Base-by-base conservation (phyloP, 148 eudicot species). In the Chenopodium formosanum region DNA sequence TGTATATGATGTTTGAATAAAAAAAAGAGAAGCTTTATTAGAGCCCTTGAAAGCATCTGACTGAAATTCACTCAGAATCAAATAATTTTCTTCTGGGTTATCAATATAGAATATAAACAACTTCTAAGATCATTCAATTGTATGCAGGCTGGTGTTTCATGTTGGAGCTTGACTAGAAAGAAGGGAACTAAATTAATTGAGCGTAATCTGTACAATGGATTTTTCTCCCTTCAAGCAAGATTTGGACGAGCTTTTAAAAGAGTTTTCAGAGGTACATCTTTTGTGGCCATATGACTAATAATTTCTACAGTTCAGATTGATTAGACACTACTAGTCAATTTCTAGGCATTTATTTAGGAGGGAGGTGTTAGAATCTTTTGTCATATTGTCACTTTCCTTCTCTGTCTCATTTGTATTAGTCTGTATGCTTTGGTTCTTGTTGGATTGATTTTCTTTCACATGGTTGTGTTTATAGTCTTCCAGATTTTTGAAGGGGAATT, bases 201-300 rank as follows among this genome's bases (percentile, higher is more conserved):
- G 22, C 0, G 22, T 17, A 2, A 56, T 56, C 62, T 56, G 13
- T 56, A 56, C 20, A 56, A 85, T 92, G 93, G 93, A 89, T 72
- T 88, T 89, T 73, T 85, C 85, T 40, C 86, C 84, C 13, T 92
- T 91, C 86, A 91, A 86, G 78, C 87, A 85, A 23, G 98, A 94
- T 86, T 88, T 94, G 77, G 94, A 94, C 78, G 95, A 94, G 74
- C 95, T 94, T 74, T 88, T 94, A 78, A 80, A 73, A 56, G 95
- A 89, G 29, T 94, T 92, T 66, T 85, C 84, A 1, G 81, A 88
- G 92, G 97, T 91, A 89, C 44, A n/a, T 72, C 37, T 34, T 44
- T 17, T 37, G 20, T n/a, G 44, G 69, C 63, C 60, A 29, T 29
- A 31, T 32, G 23, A 12, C 34, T 8, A 22, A 53, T 74, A 22